phyloP scores from a whole-genome alignment of 495 filamentous ascomycete species.

The Hyaloscypha variabilis region DNA sequence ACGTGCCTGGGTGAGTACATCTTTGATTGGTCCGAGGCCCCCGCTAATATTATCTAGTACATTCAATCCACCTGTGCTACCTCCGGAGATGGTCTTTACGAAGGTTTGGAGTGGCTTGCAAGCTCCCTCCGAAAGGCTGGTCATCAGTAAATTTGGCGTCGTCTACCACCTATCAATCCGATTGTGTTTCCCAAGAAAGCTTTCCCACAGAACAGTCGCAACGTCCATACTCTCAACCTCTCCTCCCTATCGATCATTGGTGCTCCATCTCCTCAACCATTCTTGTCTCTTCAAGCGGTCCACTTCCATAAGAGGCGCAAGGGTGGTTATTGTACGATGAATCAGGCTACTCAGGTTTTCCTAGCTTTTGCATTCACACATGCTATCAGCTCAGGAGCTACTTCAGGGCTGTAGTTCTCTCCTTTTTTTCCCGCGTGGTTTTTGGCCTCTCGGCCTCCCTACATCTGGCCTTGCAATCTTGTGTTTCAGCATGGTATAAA shows the following conservation, averaged over 20 bases:
- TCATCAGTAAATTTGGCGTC: constrained; percentile 63
- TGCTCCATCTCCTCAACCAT: constrained; percentile 32
- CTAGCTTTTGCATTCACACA: constrained; percentile 24
- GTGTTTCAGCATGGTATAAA: constrained; percentile 38
- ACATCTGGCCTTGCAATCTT: constrained; percentile 34
- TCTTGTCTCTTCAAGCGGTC: constrained; percentile 33
- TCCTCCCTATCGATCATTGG: constrained; percentile 31
- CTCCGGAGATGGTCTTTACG: constrained; percentile 98
- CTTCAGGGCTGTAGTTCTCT: constrained; percentile 15
- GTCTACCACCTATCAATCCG: constrained; percentile 10
- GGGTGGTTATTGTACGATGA: constrained; percentile 37
- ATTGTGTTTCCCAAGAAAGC: constrained; percentile 23
- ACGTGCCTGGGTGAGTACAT: constrained; percentile 88
- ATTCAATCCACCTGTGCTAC: constrained; percentile 99
- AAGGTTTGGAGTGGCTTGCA: constrained; percentile 99
- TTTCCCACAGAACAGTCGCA: constrained; percentile 28
- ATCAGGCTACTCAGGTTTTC: constrained; percentile 27
- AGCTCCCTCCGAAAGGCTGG: constrained; percentile 91
- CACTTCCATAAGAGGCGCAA: constrained; percentile 35
- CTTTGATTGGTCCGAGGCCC: constrained; percentile 7
- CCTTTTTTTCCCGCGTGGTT: constrained; percentile 24
- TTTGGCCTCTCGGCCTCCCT: constrained; percentile 16
- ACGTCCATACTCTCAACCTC: constrained; percentile 33
- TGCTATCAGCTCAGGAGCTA: constrained; percentile 13
- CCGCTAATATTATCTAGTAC: constrained; percentile 62